Base-by-base conservation (phyloP, 352 stramenopile species). In the Phytopythium delawarense region DNA sequence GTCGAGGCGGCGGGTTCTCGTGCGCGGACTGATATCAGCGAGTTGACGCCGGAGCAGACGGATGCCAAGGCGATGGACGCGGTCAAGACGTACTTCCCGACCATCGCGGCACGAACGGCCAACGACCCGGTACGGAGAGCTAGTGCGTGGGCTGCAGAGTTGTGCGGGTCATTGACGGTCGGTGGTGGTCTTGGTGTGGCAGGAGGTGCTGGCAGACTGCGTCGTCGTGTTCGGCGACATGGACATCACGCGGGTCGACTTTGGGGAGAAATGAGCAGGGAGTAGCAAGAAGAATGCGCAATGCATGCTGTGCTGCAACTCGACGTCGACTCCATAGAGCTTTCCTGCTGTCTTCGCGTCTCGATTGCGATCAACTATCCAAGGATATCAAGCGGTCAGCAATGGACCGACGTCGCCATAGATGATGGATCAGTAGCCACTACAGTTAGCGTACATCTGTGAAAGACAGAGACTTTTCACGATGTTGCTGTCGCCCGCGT, bases 41-140 rank as follows among this genome's bases (percentile, higher is more conserved):
- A 37, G 21, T 23, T 59, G 35, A 11, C 25, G 35, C 16, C 25
- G 25, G 25, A 28, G 21, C 52, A 90, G 81, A 88, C 67, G 2
- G 81, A 90, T 61, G 64, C 58, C n/a, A 82, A 78, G 48, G 81
- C 81, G 28, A 73, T 76, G 0, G 69, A 75, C 51, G 78, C 81
- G 5, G 82, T 90, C 30, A 69, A 72, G 54, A 81, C 59, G 45
- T 88, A 88, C 65, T 90, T 90, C 60, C 81, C 81, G 35, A 71
- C 69, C 46, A 85, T 90, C 62, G 78, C 73, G 49, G 71, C 76
- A 50, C 72, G 71, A 34, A 76, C 70, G 8, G 53, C 69, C n/a
- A 65, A 76, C 57, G 62, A 86, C 56, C 57, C 64, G 60, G 76
- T 86, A 28, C 25, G 67, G 67, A 45, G 18, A 12, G 51, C 28